Conservation (phyloP, 306 rosid genomes). For the Heteromeles arbutifolia region DNA sequence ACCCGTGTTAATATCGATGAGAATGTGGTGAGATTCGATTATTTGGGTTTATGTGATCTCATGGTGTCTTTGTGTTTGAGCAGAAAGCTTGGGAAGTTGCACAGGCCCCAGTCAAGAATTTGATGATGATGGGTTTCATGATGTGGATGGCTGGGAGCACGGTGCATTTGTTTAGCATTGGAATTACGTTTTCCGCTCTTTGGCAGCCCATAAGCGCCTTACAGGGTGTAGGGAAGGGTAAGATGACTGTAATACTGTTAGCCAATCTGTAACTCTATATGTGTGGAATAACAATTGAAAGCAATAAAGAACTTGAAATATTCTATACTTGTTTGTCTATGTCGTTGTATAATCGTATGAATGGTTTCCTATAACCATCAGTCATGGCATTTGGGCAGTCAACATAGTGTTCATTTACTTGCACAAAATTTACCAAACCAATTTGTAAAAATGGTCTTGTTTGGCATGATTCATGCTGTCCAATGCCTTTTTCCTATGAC, state of each 20-base stretch:
- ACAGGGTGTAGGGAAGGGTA: constrained; percentile 90
- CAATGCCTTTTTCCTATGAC: background rate
- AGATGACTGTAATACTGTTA: background rate
- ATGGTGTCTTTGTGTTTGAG: constrained; percentile 10
- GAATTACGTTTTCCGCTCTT: constrained; percentile 96
- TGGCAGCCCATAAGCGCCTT: constrained; percentile 97
- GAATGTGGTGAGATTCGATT: background rate
- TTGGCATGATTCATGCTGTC: background rate
- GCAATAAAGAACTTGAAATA: background rate
- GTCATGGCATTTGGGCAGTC: background rate
- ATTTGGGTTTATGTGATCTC: background rate
- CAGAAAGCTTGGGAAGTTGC: constrained; percentile 99
- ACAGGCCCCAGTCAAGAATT: constrained; percentile 92
- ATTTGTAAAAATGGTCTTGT: background rate
- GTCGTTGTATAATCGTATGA: background rate
- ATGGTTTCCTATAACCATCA: background rate
- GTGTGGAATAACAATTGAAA: background rate
- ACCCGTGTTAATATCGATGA: background rate
- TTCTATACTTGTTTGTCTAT: background rate
- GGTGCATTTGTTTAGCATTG: constrained; percentile 93
- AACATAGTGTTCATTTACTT: background rate
- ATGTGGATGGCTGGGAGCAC: constrained; percentile 99
- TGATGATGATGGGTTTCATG: constrained; percentile 99
- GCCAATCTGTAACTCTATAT: background rate
- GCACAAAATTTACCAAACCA: background rate